Percentiles rank a stretch among this genome's conserved stretches.
Evolutionary conservation across 495 filamentous ascomycete species (phyloP).

Genomic region (Trichoderma parareesei): DNA sequence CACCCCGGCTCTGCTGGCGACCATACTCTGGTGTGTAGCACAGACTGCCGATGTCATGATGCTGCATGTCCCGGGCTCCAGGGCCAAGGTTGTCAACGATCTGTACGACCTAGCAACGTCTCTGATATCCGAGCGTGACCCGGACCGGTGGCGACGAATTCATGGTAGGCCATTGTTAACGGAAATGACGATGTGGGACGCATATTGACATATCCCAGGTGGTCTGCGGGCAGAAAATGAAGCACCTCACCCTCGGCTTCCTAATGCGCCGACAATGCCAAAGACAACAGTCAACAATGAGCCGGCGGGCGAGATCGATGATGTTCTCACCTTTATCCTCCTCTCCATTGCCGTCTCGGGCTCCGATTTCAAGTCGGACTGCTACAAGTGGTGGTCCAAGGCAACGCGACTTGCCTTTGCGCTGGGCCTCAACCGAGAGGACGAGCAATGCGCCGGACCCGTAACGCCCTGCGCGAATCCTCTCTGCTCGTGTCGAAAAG

Average conservation of each 20-base stretch:
- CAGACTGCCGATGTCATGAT: slow-evolving; percentile 65
- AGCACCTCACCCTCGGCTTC: neutral
- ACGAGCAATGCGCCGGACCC: slow-evolving; percentile 50
- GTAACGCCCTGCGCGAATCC: slow-evolving; percentile 13
- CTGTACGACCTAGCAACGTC: slow-evolving; percentile 13
- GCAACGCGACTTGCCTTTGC: slow-evolving; percentile 69
- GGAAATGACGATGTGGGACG: neutral
- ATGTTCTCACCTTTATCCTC: slow-evolving; percentile 71
- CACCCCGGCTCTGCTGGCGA: slow-evolving; percentile 64
- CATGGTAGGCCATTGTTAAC: neutral
- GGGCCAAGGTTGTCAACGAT: slow-evolving; percentile 12
- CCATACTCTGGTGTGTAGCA: slow-evolving; percentile 74
- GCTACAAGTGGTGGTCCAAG: slow-evolving; percentile 72
- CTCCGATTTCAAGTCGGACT: slow-evolving; percentile 72
- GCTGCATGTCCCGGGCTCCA: slow-evolving; percentile 13
- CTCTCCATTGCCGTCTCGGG: slow-evolving; percentile 71
- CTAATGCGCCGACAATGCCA: slow-evolving; percentile 7
- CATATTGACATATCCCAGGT: neutral
- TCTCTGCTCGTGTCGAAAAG: slow-evolving; percentile 15
- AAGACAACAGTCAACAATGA: slow-evolving; percentile 12
- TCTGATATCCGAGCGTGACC: slow-evolving; percentile 14
- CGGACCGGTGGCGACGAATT: slow-evolving; percentile 15
- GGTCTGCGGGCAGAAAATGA: slow-evolving; percentile 12
- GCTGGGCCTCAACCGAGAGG: slow-evolving; percentile 51
- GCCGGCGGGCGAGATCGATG: slow-evolving; percentile 53